phyloP scores from a whole-genome alignment of 176 grass and related monocot genomes.

The Rhynchospora pubera region DNA sequence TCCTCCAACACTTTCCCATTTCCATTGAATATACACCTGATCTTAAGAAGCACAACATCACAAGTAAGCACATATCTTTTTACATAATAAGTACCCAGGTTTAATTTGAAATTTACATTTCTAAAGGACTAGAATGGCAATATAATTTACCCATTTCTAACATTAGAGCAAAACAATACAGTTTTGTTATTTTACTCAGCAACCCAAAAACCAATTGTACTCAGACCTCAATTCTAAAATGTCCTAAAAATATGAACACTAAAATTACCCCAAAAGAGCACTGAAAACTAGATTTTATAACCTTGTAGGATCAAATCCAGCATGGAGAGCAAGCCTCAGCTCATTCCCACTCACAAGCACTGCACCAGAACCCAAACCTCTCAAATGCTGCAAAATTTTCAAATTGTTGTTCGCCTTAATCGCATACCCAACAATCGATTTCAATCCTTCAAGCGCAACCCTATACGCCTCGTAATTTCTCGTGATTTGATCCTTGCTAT shows the following conservation, averaged over 20 bases:
- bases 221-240: background rate
- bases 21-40: conserved; percentile 99
- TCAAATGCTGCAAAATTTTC: conserved; percentile 63
- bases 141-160: background rate
- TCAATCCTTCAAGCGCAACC: conserved; percentile 67
- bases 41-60: conserved; percentile 31
- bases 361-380: conserved; percentile 62
- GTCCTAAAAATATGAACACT: background rate
- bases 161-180: background rate
- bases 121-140: background rate
- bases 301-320: conserved; percentile 75
- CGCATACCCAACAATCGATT: conserved; percentile 73
- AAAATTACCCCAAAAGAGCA: background rate
- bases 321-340: conserved; percentile 55
- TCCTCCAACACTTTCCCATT: conserved; percentile 89
- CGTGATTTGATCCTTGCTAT: conserved; percentile 87
- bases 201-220: background rate
- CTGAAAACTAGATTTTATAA: background rate
- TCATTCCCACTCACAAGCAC: conserved; percentile 95
- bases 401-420: conserved; percentile 95
- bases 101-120: background rate
- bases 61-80: background rate
- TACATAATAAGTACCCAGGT: background rate
- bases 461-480: conserved; percentile 69
- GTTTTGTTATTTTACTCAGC: background rate